Percentiles rank a stretch among this genome's conserved stretches.
Conservation (phyloP, 1,284 basidiomycete genomes). For the Phaffia rhodozyma region DNA sequence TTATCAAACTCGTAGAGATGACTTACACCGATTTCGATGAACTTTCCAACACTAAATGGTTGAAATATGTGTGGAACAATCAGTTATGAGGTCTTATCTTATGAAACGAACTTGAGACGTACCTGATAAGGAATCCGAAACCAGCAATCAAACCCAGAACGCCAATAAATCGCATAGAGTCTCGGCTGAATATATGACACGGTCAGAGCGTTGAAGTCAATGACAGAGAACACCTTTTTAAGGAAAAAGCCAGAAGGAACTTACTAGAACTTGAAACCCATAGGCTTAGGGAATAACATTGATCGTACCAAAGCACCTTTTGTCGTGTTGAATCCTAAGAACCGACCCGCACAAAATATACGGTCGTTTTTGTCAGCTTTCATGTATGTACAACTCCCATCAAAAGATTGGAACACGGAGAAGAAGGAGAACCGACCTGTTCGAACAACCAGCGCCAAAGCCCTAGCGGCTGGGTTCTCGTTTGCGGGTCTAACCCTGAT, state of each 20-base stretch:
- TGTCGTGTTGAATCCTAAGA: slow-evolving; percentile 83
- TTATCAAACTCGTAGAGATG: background rate
- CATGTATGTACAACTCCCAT: background rate
- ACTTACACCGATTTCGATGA: slow-evolving; percentile 74
- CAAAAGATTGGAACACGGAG: background rate
- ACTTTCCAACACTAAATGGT: slow-evolving; percentile 61
- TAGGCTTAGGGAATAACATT: slow-evolving; percentile 98
- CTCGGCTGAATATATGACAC: slow-evolving; percentile 43
- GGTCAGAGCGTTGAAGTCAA: background rate
- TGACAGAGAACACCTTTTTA: background rate
- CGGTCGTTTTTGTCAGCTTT: slow-evolving; percentile 2
- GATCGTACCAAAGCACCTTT: slow-evolving; percentile 92
- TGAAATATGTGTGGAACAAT: slow-evolving; percentile 17
- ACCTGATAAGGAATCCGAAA: slow-evolving; percentile 66
- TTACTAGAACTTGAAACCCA: slow-evolving; percentile 87
- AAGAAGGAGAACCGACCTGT: slow-evolving; percentile 47
- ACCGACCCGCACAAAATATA: background rate
- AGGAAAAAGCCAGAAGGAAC: background rate
- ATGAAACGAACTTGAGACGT: background rate
- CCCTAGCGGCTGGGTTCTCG: slow-evolving; percentile 45
- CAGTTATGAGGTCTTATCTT: no score
- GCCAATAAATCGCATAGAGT: slow-evolving; percentile 91
- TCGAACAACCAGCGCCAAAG: slow-evolving; percentile 78
- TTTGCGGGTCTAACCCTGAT: slow-evolving; percentile 68
- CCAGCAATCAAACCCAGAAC: slow-evolving; percentile 81